Conservation (phyloP, 2,329 filamentous ascomycete genomes). For the Monilinia polystroma region DNA sequence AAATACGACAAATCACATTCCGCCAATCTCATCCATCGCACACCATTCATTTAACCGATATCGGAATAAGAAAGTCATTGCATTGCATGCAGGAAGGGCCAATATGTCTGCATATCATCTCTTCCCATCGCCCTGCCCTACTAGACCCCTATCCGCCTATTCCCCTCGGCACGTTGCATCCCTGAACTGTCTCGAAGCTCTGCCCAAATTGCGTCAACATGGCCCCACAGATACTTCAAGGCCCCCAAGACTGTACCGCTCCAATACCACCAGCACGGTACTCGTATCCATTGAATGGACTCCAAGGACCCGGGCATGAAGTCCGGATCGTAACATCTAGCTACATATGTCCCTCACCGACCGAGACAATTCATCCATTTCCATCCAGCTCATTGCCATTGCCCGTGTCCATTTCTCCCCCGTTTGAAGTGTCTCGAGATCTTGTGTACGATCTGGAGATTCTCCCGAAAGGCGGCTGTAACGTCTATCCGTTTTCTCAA, state of each 20-base stretch:
- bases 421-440: not conserved
- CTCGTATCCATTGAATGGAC: not conserved
- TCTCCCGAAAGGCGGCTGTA: conserved; percentile 5
- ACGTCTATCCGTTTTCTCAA: conserved; percentile 1
- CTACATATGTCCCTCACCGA: not conserved
- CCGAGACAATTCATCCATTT: not conserved
- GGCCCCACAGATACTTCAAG: not conserved
- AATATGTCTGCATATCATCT: conserved; percentile 5
- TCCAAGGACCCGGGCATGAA: not conserved
- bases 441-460: conserved; percentile 11
- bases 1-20: conserved; percentile 20
- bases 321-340: not conserved
- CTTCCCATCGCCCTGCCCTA: not conserved
- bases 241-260: not conserved
- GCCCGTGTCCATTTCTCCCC: not conserved
- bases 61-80: not conserved
- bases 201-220: not conserved
- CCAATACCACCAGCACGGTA: conserved; percentile 15
- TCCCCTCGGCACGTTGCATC: conserved; percentile 7
- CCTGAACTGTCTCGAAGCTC: not conserved
- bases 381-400: not conserved
- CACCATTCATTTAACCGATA: not conserved
- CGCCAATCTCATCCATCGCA: conserved; percentile 15
- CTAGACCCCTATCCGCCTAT: not conserved
- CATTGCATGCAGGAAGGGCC: not conserved